Conservation (phyloP, 495 filamentous ascomycete species). For the Trichodelitschia bisporula region DNA sequence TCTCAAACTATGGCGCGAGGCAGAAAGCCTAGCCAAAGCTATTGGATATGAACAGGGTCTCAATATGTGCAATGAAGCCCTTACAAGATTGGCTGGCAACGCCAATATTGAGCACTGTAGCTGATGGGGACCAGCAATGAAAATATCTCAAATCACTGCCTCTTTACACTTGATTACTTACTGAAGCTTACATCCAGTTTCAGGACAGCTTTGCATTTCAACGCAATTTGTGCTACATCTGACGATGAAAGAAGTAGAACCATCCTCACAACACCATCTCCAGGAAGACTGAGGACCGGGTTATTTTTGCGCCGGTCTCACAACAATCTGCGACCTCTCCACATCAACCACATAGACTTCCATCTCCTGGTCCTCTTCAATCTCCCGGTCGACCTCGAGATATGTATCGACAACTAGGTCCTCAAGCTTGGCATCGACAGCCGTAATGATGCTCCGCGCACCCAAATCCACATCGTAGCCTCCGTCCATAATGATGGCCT, state of each 20-base stretch:
- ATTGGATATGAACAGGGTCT: constrained; percentile 41
- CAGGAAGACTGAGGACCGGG: no score
- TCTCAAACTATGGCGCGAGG: constrained; percentile 33
- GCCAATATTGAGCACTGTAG: no score
- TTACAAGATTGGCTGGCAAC: constrained; percentile 21
- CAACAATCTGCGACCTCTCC: no score
- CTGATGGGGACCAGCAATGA: no score
- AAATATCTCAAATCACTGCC: no score
- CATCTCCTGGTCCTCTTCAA: constrained; percentile 1
- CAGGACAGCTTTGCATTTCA: no score
- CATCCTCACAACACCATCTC: no score
- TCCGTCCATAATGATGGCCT: not conserved
- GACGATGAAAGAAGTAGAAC: no score
- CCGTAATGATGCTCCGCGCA: not conserved
- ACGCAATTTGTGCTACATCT: no score
- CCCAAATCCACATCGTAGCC: constrained; percentile 1
- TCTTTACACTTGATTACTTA: no score
- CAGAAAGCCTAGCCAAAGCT: constrained; percentile 31
- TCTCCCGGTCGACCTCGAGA: constrained; percentile 1
- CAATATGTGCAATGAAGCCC: constrained; percentile 28
- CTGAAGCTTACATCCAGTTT: no score
- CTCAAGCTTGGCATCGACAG: not conserved
- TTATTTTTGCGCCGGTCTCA: no score
- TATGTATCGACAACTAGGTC: not conserved
- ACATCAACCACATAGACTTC: not conserved